Base-by-base conservation (phyloP, 305 asterid genomes). In the Monarda citriodora region DNA sequence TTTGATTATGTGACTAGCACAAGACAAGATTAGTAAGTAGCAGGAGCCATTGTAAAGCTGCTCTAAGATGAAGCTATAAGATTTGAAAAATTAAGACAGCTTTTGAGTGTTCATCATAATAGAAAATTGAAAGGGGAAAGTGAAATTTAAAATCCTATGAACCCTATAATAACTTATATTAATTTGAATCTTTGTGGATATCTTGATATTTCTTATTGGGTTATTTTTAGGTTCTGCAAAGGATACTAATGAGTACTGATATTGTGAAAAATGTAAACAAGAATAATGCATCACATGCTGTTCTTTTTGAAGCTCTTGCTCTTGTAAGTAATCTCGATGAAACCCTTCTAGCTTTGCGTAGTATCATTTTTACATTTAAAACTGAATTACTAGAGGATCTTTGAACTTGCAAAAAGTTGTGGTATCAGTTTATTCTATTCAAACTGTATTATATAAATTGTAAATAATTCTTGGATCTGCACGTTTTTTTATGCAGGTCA, bases 231-330 rank as follows among this genome's bases (percentile, higher is more conserved):
- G 99, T 95, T 69, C 73, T 95, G 73, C 99, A 95, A 66, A 79
- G 98, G 87, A 88, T 95, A 74, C 86, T 95, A 48, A 86, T 95
- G 96, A 98, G 98, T 73, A 95, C 99, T 41, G 99, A 95, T 68
- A 98, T 95, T 44, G 99, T 95, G 85, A 95, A 95, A 78, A 95
- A 95, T 76, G 99, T 95, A 73, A 95, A 95, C 86, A 95, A 95
- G 86, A 95, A 95, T 73, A 95, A 95, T 75, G 99, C 99, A 60
- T 95, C 99, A 26, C 99, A 95, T 79, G 99, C 98, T 68, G 99
- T 95, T 73, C 95, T 95, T 65, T 95, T 95, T 65, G 99, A 95
- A 82, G 98, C 99, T 65, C 99, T 95, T 84, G 91, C 98, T 57
- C 98, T 95, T 67, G 99, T 95, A 84, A 88, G 98, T 85, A 65